These are phyloP conservation scores for Tetrahymena malaccensis DNA, from an alignment of 73 alveolate genomes.

Conservation along the genomic window DNA sequence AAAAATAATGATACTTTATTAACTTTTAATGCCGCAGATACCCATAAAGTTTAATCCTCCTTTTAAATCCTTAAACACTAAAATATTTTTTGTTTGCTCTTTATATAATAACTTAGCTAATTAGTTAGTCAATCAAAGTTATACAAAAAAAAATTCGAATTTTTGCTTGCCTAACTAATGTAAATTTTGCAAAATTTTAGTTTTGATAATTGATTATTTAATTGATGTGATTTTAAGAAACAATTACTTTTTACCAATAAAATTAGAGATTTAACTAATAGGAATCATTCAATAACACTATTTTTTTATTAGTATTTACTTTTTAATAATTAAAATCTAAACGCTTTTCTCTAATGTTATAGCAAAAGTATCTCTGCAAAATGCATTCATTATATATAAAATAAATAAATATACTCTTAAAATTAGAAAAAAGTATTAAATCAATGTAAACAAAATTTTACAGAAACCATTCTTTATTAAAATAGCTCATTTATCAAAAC, in stretches of 20 bases:
- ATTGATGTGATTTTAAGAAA: not conserved
- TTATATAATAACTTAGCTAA: not conserved
- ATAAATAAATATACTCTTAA: too few species aligned
- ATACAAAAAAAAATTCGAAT: not conserved
- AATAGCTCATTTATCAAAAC: too few species aligned
- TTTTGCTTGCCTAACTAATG: not conserved
- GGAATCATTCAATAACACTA: not conserved
- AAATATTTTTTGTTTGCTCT: not conserved
- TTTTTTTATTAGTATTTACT: not conserved
- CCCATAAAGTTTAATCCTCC: not conserved
- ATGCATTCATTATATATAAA: not conserved
- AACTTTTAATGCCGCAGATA: not conserved
- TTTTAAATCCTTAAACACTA: not conserved
- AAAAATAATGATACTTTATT: not conserved
- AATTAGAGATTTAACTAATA: not conserved
- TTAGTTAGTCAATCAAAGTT: not conserved
- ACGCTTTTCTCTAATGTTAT: not conserved
- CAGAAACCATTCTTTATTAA: too few species aligned
- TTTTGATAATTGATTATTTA: not conserved
- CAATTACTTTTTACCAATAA: not conserved
- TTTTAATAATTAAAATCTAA: not conserved
- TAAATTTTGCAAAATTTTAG: not conserved
- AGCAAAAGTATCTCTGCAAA: not conserved
- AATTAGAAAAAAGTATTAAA: too few species aligned
- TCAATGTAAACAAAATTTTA: too few species aligned